Evolutionary conservation across 2,329 filamentous ascomycete genomes (phyloP).

Genomic region (Verticillium albo-atrum): DNA sequence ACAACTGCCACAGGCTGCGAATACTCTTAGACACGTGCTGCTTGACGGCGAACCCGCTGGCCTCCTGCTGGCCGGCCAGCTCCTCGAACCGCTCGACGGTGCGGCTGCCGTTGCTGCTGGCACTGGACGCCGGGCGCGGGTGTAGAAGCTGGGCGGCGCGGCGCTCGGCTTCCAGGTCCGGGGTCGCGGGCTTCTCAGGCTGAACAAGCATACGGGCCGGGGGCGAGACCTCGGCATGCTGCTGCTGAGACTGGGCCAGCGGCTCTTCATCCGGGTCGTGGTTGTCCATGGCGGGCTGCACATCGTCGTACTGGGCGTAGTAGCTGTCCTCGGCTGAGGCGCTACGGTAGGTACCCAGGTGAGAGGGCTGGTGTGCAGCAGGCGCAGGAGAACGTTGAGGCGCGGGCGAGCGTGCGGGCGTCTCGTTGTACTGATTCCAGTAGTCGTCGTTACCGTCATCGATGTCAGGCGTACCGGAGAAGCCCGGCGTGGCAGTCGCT

Average conservation of each 20-base stretch:
- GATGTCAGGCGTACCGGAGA: slow-evolving; percentile 31
- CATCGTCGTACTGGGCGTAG: slow-evolving; percentile 70
- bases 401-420: slow-evolving; percentile 60
- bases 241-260: slow-evolving; percentile 24
- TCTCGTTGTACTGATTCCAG: slow-evolving; percentile 74
- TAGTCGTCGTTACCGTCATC: slow-evolving; percentile 74
- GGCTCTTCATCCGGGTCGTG: slow-evolving; percentile 72
- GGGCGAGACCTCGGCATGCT: slow-evolving; percentile 1
- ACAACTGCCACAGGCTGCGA: slow-evolving; percentile 70
- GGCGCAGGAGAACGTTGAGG: slow-evolving; percentile 61
- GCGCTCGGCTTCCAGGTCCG: slow-evolving; percentile 28
- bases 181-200: slow-evolving; percentile 13
- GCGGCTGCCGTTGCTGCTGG: slow-evolving; percentile 49
- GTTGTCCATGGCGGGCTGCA: slow-evolving; percentile 76
- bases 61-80: slow-evolving; percentile 50
- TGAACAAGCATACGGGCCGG: not conserved
- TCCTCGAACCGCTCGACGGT: slow-evolving; percentile 60
- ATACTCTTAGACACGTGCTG: slow-evolving; percentile 75
- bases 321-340: slow-evolving; percentile 60
- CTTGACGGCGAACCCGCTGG: slow-evolving; percentile 68
- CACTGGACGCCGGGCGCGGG: slow-evolving; percentile 55
- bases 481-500: slow-evolving; percentile 9
- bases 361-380: slow-evolving; percentile 20
- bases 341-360: slow-evolving; percentile 19
- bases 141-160: slow-evolving; percentile 38